Conservation (phyloP, 2,329 filamentous ascomycete genomes). For the Paracoccidioides lutzii region DNA sequence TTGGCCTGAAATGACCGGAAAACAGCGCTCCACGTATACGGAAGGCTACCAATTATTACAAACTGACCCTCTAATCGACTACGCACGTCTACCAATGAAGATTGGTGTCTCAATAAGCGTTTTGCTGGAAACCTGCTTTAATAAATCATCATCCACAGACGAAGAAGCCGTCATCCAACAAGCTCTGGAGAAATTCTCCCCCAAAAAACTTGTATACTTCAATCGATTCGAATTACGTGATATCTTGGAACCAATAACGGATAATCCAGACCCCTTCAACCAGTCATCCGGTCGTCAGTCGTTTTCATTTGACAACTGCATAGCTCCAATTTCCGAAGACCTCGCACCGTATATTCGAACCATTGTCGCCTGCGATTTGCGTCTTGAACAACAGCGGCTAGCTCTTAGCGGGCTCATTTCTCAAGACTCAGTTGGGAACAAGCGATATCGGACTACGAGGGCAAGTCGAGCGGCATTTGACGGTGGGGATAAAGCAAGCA, state of each 20-base stretch:
- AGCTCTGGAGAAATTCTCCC: slow-evolving; percentile 17
- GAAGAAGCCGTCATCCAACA: slow-evolving; percentile 19
- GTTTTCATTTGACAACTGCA: slow-evolving; percentile 64
- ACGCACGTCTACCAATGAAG: slow-evolving; percentile 25
- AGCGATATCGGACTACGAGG: slow-evolving; percentile 57
- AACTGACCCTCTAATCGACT: slow-evolving; percentile 36
- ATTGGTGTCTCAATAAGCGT: slow-evolving; percentile 23
- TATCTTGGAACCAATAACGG: slow-evolving; percentile 42
- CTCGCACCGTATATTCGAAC: slow-evolving; percentile 80
- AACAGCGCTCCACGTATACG: slow-evolving; percentile 42
- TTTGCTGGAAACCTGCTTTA: slow-evolving; percentile 17
- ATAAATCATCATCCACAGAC: slow-evolving; percentile 6
- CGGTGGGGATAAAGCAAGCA: slow-evolving; percentile 54
- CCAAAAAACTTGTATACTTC: slow-evolving; percentile 14
- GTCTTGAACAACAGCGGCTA: slow-evolving; percentile 54
- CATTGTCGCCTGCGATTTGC: slow-evolving; percentile 65
- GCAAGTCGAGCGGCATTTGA: slow-evolving; percentile 66
- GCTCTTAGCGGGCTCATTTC: slow-evolving; percentile 50
- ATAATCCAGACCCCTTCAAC: slow-evolving; percentile 23
- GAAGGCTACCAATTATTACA: slow-evolving; percentile 43
- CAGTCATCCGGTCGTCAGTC: slow-evolving; percentile 29
- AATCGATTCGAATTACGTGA: slow-evolving; percentile 30
- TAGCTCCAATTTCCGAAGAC: slow-evolving; percentile 55
- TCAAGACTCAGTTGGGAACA: slow-evolving; percentile 40
- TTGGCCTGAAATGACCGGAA: slow-evolving; percentile 44